Evolutionary conservation across 495 filamentous ascomycete genomes (phyloP).

Genomic region (Penicillium subrubescens): DNA sequence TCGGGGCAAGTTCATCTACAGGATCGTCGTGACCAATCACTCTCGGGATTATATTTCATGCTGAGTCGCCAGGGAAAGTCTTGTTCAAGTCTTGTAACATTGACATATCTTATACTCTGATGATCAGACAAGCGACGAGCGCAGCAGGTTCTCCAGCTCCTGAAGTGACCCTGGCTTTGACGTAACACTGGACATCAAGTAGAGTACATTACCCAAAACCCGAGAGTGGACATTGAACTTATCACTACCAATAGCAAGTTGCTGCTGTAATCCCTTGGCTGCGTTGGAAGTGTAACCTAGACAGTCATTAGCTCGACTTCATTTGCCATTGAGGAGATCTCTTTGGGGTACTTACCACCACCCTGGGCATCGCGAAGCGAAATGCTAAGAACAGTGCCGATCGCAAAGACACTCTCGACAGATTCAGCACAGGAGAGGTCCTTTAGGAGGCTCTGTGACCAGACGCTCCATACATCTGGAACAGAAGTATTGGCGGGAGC

Average conservation of each 20-base stretch:
- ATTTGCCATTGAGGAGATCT: background rate
- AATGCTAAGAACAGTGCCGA: slow-evolving; percentile 72
- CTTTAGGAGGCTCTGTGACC: slow-evolving; percentile 58
- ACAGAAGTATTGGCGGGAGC: slow-evolving; percentile 8
- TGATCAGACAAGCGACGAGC: slow-evolving; percentile 28
- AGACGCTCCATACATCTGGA: slow-evolving; percentile 64
- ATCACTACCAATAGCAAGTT: slow-evolving; percentile 42
- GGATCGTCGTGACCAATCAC: too few species aligned
- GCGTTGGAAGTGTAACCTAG: slow-evolving; percentile 68
- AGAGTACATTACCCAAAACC: slow-evolving; percentile 74
- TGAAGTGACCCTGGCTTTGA: slow-evolving; percentile 51
- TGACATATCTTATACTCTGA: background rate
- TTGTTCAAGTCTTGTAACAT: background rate
- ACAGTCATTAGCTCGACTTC: slow-evolving; percentile 6
- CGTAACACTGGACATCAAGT: slow-evolving; percentile 73
- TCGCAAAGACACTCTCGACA: slow-evolving; percentile 66
- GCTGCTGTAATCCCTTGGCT: slow-evolving; percentile 59
- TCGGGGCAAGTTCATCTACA: too few species aligned
- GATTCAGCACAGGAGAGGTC: slow-evolving; percentile 52
- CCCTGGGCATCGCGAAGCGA: slow-evolving; percentile 52
- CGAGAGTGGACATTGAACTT: slow-evolving; percentile 68
- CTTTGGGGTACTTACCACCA: slow-evolving; percentile 40
- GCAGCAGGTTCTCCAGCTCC: slow-evolving; percentile 48
- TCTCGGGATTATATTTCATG: too few species aligned
- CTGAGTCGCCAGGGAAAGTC: background rate